These are phyloP conservation scores for Quercus rubra DNA, from an alignment of 306 rosid species.

Conservation along the genomic window DNA sequence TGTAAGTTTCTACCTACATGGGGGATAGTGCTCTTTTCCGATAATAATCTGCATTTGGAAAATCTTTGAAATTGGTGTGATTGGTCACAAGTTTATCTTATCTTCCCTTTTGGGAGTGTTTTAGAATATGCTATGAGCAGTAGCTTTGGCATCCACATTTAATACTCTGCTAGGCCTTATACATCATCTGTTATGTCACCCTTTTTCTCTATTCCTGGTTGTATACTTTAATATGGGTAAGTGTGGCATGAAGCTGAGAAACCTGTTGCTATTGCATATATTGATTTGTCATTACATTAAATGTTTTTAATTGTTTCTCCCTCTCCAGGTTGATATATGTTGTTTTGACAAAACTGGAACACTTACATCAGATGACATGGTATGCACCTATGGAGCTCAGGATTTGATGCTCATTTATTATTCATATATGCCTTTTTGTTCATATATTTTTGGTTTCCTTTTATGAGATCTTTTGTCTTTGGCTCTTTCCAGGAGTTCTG, in stretches of 20 bases:
- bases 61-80: not conserved
- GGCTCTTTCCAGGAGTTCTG: constrained; percentile 67
- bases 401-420: constrained; percentile 10
- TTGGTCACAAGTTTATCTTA: not conserved
- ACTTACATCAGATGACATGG: constrained; percentile 99
- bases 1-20: not conserved
- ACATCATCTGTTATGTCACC: not conserved
- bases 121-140: not conserved
- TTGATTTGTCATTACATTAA: constrained; percentile 9
- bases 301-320: constrained; percentile 21
- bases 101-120: not conserved
- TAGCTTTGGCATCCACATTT: not conserved
- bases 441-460: not conserved
- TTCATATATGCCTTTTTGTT: not conserved
- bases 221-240: not conserved
- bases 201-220: not conserved
- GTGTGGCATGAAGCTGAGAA: not conserved
- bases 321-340: constrained; percentile 91
- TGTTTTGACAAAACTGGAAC: constrained; percentile 99
- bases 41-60: not conserved
- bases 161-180: not conserved
- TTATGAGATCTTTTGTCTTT: constrained; percentile 12
- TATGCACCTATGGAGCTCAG: constrained; percentile 28
- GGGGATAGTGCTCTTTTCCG: not conserved
- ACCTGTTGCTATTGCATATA: not conserved